Conservation (phyloP, 129 eudicot genomes). For the Deinandra increscens region DNA sequence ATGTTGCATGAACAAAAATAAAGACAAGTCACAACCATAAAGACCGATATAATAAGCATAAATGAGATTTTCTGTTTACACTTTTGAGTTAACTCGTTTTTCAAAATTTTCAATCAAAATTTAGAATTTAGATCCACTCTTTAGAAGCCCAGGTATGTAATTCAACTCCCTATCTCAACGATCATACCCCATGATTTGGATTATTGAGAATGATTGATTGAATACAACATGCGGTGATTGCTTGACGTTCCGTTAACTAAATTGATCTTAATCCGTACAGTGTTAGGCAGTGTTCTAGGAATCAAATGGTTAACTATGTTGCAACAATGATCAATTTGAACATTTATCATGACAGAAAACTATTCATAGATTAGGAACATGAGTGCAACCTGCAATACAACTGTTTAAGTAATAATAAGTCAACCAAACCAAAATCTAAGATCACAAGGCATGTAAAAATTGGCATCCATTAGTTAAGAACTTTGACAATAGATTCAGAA, state of each 20-base stretch:
- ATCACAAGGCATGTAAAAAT: too few relatives aligned
- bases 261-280: neutral
- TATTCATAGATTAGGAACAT: too few relatives aligned
- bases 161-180: slow-evolving; percentile 5
- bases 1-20: neutral
- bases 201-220: neutral
- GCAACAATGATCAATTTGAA: slow-evolving; percentile 11
- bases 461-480: too few relatives aligned
- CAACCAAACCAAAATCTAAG: too few relatives aligned
- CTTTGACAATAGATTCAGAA: too few relatives aligned
- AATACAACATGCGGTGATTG: neutral
- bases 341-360: neutral
- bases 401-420: too few relatives aligned
- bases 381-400: too few relatives aligned
- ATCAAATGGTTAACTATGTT: neutral
- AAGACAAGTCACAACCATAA: neutral
- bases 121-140: neutral
- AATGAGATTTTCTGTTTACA: slow-evolving; percentile 7
- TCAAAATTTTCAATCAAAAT: neutral
- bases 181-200: neutral
- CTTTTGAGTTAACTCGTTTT: too few relatives aligned
- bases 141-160: neutral
- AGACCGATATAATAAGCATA: slow-evolving; percentile 1
- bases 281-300: too few relatives aligned
- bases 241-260: neutral